phyloP scores from a whole-genome alignment of 139 green algal genomes.

The Coccomyxa sp. region DNA sequence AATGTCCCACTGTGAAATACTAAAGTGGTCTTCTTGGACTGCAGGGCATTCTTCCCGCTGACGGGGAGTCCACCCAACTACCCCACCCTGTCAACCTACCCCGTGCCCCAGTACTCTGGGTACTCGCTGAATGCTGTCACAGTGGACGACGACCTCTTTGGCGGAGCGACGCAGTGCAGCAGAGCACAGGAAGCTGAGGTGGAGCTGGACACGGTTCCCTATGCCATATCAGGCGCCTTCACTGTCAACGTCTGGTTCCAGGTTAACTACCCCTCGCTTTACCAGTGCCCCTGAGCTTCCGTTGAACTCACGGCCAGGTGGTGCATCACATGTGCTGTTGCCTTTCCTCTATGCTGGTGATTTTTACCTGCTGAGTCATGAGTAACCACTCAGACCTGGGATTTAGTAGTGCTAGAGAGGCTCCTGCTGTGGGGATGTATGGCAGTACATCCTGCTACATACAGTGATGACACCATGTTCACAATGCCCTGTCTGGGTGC shows the following conservation, averaged over 20 bases:
- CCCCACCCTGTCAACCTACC: neutral
- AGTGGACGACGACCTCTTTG: neutral
- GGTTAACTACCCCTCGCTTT: neutral
- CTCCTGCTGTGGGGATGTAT: neutral
- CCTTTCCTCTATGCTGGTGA: neutral
- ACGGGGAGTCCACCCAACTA: conserved; percentile 3
- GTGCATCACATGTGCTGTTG: neutral
- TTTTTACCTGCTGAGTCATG: neutral
- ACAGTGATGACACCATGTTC: conserved; percentile 27
- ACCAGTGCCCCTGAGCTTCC: conserved; percentile 1
- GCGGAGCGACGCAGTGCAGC: neutral
- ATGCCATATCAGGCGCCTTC: conserved; percentile 41
- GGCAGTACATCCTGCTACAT: neutral
- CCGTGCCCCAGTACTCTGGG: neutral
- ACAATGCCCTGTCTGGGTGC: conserved; percentile 29
- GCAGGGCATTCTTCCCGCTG: conserved; percentile 26
- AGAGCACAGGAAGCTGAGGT: neutral
- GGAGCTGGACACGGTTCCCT: conserved; percentile 25
- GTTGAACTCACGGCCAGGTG: too few relatives aligned
- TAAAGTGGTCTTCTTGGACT: neutral
- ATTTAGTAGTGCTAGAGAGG: neutral
- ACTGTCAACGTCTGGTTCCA: conserved; percentile 57
- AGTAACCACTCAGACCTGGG: neutral
- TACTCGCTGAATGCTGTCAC: neutral
- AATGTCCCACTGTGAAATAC: neutral